Conservation (phyloP, 179 eudicot genomes). For the Silene noctiflora region DNA sequence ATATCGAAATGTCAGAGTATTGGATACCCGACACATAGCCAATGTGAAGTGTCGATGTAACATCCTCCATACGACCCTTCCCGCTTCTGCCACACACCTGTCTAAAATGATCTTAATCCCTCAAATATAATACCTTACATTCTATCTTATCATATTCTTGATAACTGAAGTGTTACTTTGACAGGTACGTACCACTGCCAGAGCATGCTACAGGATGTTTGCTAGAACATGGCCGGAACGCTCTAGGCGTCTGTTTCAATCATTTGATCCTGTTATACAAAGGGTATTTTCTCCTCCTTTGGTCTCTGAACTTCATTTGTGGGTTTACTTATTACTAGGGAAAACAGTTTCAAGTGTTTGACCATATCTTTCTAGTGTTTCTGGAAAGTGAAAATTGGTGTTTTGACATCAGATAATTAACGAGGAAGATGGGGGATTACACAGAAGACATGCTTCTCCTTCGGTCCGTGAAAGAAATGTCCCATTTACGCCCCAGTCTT, state of each 20-base stretch:
- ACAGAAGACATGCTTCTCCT: conserved; percentile 95
- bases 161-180: conserved; percentile 8
- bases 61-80: not conserved
- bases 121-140: not conserved
- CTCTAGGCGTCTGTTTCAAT: conserved; percentile 71
- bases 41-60: not conserved
- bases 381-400: conserved; percentile 7
- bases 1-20: no score
- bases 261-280: conserved; percentile 93
- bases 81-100: not conserved
- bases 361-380: not conserved
- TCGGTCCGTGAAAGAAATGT: conserved; percentile 72
- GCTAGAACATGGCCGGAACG: conserved; percentile 98
- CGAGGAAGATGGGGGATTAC: conserved; percentile 93
- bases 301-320: conserved; percentile 8
- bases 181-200: conserved; percentile 95
- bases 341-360: not conserved
- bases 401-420: conserved; percentile 56
- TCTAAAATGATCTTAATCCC: conserved; percentile 7
- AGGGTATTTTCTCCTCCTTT: conserved; percentile 48
- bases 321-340: not conserved
- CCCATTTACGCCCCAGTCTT: conserved; percentile 48
- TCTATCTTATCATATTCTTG: not conserved
- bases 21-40: not conserved
- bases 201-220: conserved; percentile 94